A percentile compares a stretch with the other conserved stretches of the same genome.
Evolutionary conservation across 2,329 filamentous ascomycete species (phyloP).

Genomic region (Harringtonia aguacate): DNA sequence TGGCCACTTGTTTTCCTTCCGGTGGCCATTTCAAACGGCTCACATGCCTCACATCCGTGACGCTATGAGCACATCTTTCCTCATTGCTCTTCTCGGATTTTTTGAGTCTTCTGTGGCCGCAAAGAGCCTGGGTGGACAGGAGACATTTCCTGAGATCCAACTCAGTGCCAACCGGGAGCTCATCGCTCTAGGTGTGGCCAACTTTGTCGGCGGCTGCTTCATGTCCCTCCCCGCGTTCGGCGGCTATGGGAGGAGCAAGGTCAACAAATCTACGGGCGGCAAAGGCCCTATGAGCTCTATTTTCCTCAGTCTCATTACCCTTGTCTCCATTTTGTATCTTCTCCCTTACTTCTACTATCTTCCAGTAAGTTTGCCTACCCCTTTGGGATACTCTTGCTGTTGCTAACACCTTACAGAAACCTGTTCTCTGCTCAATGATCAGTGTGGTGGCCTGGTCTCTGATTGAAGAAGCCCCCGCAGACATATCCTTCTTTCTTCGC

Average conservation of each 20-base stretch:
- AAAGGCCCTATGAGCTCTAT: slow-evolving; percentile 91
- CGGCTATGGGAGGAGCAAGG: slow-evolving; percentile 90
- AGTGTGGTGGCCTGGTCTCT: slow-evolving; percentile 90
- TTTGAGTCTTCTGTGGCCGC: slow-evolving; percentile 96
- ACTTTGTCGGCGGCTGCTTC: slow-evolving; percentile 84
- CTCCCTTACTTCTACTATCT: slow-evolving; percentile 91
- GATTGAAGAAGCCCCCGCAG: slow-evolving; percentile 89
- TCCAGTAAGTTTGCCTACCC: slow-evolving; percentile 51
- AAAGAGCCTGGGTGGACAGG: slow-evolving; percentile 67
- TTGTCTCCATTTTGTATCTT: slow-evolving; percentile 71
- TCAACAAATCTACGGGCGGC: slow-evolving; percentile 85
- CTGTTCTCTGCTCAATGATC: slow-evolving; percentile 86
- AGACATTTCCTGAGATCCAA: slow-evolving; percentile 66
- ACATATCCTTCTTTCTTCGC: slow-evolving; percentile 78
- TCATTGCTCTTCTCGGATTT: slow-evolving; percentile 93
- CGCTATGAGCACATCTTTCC: slow-evolving; percentile 80
- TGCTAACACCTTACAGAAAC: slow-evolving; percentile 50
- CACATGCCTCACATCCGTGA: slow-evolving; percentile 76
- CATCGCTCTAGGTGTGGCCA: slow-evolving; percentile 81
- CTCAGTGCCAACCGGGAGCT: slow-evolving; percentile 89
- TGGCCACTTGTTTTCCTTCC: slow-evolving; percentile 65
- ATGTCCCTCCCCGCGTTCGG: slow-evolving; percentile 91
- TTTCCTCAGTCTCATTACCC: slow-evolving; percentile 70
- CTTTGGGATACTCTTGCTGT: not conserved
- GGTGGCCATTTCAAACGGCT: slow-evolving; percentile 70